Evolutionary conservation across 2,329 filamentous ascomycete genomes (phyloP).

Genomic region (Botrytis porri): DNA sequence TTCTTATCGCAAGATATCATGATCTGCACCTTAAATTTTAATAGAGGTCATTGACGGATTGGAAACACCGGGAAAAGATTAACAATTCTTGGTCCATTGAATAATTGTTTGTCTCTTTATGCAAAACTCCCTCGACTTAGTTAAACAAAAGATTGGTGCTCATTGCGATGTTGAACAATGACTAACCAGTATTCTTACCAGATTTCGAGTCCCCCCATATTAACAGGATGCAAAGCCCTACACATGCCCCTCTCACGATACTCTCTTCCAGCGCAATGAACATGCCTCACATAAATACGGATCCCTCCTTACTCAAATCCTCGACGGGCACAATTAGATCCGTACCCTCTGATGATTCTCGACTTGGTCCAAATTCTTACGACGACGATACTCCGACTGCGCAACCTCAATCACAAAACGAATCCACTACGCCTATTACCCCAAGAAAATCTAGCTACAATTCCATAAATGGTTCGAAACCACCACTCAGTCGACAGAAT

Average conservation of each 20-base stretch:
- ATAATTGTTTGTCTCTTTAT: conserved; percentile 9
- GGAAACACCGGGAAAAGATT: neutral
- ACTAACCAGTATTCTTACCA: conserved; percentile 7
- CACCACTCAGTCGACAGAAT: conserved; percentile 31
- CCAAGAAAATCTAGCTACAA: conserved; percentile 24
- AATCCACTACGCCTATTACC: conserved; percentile 27
- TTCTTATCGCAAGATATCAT: conserved; percentile 12
- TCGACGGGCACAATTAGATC: conserved; percentile 33
- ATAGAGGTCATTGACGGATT: neutral
- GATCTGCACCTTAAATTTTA: conserved; percentile 1
- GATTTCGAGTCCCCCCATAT: conserved; percentile 9
- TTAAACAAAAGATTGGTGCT: neutral
- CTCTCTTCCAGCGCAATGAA: conserved; percentile 34
- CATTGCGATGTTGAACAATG: conserved; percentile 5
- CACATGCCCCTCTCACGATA: conserved; percentile 17
- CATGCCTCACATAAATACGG: conserved; percentile 21
- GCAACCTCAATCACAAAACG: conserved; percentile 24
- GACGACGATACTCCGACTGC: conserved; percentile 18
- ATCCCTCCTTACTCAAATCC: conserved; percentile 24
- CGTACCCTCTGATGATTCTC: conserved; percentile 30
- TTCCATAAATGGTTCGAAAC: conserved; percentile 23
- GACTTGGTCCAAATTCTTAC: conserved; percentile 21
- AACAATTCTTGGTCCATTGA: neutral
- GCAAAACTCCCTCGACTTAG: neutral
- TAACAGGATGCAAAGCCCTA: conserved; percentile 8